A percentile compares a stretch with the other conserved stretches of the same genome.
phyloP scores from a whole-genome alignment of 2,329 filamentous ascomycete species.

The Sporothrix euskadiensis region DNA sequence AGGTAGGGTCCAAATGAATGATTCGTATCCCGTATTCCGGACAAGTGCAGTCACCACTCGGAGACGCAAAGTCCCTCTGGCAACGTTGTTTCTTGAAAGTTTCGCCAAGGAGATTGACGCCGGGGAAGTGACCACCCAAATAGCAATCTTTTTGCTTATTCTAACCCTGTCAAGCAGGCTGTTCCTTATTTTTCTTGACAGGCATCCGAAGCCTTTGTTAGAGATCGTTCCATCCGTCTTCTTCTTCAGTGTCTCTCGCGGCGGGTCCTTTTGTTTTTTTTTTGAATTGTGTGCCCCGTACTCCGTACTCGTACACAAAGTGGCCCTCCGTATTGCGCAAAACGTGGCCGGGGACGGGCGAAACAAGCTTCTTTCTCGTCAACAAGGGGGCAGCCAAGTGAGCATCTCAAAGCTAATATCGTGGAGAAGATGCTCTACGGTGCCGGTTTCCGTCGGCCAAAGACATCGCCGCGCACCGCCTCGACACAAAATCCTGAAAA shows the following conservation, averaged over 20 bases:
- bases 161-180: neutral
- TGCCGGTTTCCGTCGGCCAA: neutral
- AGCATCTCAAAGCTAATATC: neutral
- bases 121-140: neutral
- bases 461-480: neutral
- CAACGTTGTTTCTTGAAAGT: slow-evolving; percentile 27
- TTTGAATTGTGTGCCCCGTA: no score
- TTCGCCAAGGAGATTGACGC: slow-evolving; percentile 32
- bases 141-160: neutral
- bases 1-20: neutral
- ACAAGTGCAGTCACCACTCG: neutral
- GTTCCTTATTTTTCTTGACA: neutral
- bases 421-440: neutral
- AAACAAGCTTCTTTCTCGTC: neutral
- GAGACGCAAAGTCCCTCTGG: neutral
- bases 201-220: neutral
- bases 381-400: neutral
- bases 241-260: neutral
- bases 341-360: neutral
- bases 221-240: slow-evolving; percentile 10
- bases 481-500: neutral
- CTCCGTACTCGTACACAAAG: no score
- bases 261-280: neutral
- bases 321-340: neutral
- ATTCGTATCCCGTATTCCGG: neutral